phyloP scores from a whole-genome alignment of 148 eudicot genomes.

The Amaranthus hypochondriacus region DNA sequence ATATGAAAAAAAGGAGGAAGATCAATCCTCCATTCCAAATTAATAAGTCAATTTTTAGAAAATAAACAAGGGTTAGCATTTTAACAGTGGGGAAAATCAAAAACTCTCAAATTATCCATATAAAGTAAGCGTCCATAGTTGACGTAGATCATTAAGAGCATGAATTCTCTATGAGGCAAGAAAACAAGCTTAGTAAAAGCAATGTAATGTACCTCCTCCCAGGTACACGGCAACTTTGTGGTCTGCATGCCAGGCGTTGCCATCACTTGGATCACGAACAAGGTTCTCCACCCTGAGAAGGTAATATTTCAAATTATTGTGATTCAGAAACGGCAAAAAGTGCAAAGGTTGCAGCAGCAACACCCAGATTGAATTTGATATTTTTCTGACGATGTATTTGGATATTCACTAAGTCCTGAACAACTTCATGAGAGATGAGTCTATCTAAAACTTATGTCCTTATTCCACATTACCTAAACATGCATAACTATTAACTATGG shows the following conservation, averaged over 20 bases:
- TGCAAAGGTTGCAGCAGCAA: background rate
- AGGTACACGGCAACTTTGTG: constrained; percentile 77
- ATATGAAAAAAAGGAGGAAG: background rate
- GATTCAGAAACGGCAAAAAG: background rate
- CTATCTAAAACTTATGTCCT: background rate
- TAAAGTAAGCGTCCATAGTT: background rate
- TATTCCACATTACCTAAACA: background rate
- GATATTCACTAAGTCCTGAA: background rate
- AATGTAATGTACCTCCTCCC: constrained; percentile 72
- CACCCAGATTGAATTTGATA: background rate
- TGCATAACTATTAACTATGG: constrained; percentile 1
- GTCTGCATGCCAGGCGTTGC: constrained; percentile 99
- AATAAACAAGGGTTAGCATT: background rate
- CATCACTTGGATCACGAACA: constrained; percentile 76
- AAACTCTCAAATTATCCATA: background rate
- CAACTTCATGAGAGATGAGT: background rate
- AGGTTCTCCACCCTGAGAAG: constrained; percentile 68
- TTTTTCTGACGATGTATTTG: background rate
- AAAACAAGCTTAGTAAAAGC: constrained; percentile 15
- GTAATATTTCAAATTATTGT: constrained; percentile 5
- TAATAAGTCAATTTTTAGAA: background rate
- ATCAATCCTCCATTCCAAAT: background rate
- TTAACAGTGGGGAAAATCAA: background rate
- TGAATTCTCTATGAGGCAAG: background rate
- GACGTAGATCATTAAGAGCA: background rate